A percentile compares a stretch with the other conserved stretches of the same genome.
phyloP scores from a whole-genome alignment of 2,329 filamentous ascomycete genomes.

The Exophiala xenobiotica region DNA sequence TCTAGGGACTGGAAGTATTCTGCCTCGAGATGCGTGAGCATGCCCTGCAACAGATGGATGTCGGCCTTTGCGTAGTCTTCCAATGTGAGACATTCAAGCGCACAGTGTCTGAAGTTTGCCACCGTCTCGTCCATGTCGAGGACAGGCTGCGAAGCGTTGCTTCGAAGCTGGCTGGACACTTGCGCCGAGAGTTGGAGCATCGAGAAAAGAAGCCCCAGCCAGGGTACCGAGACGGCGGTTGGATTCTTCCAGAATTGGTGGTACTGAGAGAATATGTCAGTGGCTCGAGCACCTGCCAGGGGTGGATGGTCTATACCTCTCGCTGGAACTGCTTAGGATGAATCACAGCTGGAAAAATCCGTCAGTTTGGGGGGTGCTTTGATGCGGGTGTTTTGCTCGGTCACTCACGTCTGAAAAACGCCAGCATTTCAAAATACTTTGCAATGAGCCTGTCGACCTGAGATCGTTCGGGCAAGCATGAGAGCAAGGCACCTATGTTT shows the following conservation, averaged over 20 bases:
- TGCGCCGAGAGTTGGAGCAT: background rate
- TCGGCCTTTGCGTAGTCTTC: background rate
- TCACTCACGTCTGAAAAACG: conserved; percentile 3
- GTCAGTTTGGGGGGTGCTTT: background rate
- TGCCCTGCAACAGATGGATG: conserved; percentile 1
- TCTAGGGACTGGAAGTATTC: conserved; percentile 3
- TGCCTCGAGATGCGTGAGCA: conserved; percentile 1
- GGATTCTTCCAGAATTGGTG: background rate
- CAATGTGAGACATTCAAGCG: background rate
- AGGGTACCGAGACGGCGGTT: background rate
- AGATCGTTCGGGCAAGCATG: conserved; percentile 2
- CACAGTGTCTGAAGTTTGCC: background rate
- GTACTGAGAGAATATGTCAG: background rate
- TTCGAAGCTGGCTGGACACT: background rate
- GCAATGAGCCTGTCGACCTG: background rate
- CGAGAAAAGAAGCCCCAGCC: conserved; percentile 2
- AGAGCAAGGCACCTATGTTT: background rate
- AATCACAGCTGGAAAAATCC: background rate
- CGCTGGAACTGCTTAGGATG: conserved; percentile 3
- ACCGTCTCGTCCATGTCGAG: background rate
- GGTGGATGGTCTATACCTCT: background rate
- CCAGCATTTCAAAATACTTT: conserved; percentile 1
- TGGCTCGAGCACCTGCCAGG: background rate
- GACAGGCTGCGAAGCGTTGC: background rate
- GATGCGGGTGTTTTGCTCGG: background rate